Conservation (phyloP, 1,139 yeast species). For the Meyerozyma elateridarum region DNA sequence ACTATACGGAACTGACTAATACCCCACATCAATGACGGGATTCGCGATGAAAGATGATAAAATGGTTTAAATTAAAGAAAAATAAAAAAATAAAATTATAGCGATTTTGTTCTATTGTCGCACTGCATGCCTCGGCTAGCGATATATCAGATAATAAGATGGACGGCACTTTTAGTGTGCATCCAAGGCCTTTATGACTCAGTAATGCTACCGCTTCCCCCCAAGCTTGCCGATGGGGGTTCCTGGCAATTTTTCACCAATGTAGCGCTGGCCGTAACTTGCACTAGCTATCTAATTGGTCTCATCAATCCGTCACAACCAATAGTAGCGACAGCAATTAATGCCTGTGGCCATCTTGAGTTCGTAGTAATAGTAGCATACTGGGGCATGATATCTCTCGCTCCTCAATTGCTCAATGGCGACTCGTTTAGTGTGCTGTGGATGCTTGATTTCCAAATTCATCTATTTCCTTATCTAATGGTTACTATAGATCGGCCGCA, state of each 20-base stretch:
- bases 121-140: no score
- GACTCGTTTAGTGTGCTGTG: constrained; percentile 17
- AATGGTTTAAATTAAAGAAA: no score
- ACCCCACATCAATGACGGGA: no score
- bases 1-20: no score
- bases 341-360: constrained; percentile 15
- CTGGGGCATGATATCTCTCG: constrained; percentile 18
- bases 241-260: constrained; percentile 23
- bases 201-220: constrained; percentile 16
- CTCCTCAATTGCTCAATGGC: constrained; percentile 17
- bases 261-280: constrained; percentile 15
- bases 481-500: constrained; percentile 1
- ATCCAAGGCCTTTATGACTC: constrained; percentile 15
- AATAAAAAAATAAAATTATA: no score
- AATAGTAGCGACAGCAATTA: neutral
- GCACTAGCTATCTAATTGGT: no score
- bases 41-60: no score
- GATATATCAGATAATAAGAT: neutral
- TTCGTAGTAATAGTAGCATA: constrained; percentile 20
- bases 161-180: constrained; percentile 1
- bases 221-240: constrained; percentile 16
- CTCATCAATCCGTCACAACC: no score
- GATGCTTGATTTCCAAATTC: constrained; percentile 20
- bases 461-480: constrained; percentile 19
- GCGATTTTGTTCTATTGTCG: no score